Evolutionary conservation across 257 asterid species (phyloP).

Genomic region (Solanum habrochaites): DNA sequence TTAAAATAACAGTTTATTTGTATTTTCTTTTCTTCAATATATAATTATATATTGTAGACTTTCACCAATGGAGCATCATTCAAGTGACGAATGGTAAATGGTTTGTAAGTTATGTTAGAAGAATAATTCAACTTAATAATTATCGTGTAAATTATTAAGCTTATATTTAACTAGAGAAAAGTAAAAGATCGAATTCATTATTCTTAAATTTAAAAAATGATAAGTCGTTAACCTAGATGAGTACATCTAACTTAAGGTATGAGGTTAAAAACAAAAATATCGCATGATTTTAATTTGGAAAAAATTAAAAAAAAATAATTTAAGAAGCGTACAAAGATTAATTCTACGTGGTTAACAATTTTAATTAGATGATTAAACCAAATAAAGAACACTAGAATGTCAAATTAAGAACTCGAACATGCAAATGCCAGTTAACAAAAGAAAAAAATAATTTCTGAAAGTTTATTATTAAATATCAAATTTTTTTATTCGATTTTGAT

Average conservation of each 20-base stretch:
- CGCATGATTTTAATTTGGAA: background rate
- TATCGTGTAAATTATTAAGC: background rate
- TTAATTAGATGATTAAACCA: background rate
- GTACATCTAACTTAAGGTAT: background rate
- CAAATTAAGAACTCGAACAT: background rate
- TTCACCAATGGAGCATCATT: background rate
- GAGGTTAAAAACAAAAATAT: background rate
- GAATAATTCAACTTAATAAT: background rate
- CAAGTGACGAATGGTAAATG: background rate
- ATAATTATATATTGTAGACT: background rate
- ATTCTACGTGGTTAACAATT: background rate
- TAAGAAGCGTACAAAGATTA: background rate
- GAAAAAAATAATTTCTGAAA: no score
- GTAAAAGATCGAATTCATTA: accelerated
- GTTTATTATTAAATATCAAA: no score
- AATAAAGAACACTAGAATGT: background rate
- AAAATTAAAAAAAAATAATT: background rate
- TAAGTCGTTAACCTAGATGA: background rate
- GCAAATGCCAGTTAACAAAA: background rate
- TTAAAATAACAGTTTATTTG: background rate
- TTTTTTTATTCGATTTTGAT: no score
- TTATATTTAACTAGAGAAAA: background rate
- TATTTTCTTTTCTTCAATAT: background rate
- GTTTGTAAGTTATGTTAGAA: background rate
- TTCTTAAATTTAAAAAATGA: background rate